Evolutionary conservation across 495 filamentous ascomycete genomes (phyloP).

Genomic region (Evernia prunastri): DNA sequence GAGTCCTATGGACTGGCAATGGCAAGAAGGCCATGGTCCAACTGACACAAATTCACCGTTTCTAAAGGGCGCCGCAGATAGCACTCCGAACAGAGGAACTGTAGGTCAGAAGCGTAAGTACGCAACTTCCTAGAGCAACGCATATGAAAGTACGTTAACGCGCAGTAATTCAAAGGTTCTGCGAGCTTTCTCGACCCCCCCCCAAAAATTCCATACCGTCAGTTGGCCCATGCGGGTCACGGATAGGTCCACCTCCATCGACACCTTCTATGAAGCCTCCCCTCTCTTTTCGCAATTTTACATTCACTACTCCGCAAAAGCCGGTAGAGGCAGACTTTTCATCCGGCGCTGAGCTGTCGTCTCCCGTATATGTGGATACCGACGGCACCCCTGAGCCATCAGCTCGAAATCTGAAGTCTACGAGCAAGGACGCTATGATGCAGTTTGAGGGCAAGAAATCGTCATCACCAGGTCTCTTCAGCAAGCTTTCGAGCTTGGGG

Average conservation of each 20-base stretch:
- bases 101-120: slow-evolving; percentile 43
- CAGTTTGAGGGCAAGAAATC: slow-evolving; percentile 39
- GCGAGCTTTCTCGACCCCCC: slow-evolving; percentile 8
- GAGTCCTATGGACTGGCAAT: slow-evolving; percentile 66
- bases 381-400: slow-evolving; percentile 62
- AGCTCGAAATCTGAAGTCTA: slow-evolving; percentile 37
- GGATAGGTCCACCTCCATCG: background rate
- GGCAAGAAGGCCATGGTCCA: slow-evolving; percentile 48
- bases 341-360: slow-evolving; percentile 72
- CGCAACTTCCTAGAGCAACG: background rate
- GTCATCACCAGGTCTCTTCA: slow-evolving; percentile 40
- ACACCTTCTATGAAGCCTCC: background rate
- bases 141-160: background rate
- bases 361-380: slow-evolving; percentile 63
- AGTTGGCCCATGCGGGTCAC: background rate
- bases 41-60: slow-evolving; percentile 55
- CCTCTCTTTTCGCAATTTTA: slow-evolving; percentile 31
- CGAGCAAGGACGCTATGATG: slow-evolving; percentile 32
- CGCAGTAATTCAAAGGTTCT: background rate
- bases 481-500: slow-evolving; percentile 47
- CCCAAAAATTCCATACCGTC: background rate
- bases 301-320: slow-evolving; percentile 77
- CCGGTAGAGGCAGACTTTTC: slow-evolving; percentile 60
- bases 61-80: slow-evolving; percentile 21
- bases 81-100: slow-evolving; percentile 28